These are phyloP conservation scores for Populus hybrid DNA, from an alignment of 441 rosid species.

Conservation along the genomic window DNA sequence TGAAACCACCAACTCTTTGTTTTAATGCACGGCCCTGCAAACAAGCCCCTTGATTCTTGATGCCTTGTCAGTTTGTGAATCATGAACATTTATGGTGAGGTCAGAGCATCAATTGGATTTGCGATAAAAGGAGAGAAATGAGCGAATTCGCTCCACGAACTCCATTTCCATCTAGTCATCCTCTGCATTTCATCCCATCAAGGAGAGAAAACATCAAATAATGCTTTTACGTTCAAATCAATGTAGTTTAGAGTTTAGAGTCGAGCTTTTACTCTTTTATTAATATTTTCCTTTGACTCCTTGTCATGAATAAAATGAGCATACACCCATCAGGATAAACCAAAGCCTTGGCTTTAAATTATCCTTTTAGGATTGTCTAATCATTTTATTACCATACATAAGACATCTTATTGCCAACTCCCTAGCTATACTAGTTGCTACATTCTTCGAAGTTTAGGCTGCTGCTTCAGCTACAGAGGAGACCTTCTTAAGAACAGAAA, in stretches of 20 bases:
- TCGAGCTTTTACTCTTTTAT: background rate
- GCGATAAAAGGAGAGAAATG: too few species aligned
- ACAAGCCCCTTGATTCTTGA: too few species aligned
- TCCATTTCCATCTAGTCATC: too few species aligned
- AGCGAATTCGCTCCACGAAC: too few species aligned
- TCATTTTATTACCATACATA: background rate
- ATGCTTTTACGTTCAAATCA: background rate
- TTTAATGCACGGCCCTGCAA: too few species aligned
- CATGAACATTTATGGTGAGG: background rate
- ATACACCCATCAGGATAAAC: background rate
- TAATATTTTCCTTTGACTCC: background rate
- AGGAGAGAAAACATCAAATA: background rate
- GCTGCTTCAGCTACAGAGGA: constrained; percentile 68
- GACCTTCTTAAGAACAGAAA: constrained; percentile 44
- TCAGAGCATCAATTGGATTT: background rate
- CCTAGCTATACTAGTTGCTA: background rate
- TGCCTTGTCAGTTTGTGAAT: too few species aligned
- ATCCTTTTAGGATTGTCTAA: background rate
- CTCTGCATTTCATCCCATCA: background rate
- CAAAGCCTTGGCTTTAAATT: background rate
- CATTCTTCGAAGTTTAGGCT: constrained; percentile 33
- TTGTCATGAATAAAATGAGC: background rate
- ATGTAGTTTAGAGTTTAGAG: background rate
- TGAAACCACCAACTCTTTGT: too few species aligned
- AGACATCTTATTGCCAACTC: background rate